These are phyloP conservation scores for Didymella lethalis DNA, from an alignment of 2,329 filamentous ascomycete genomes.

Conservation along the genomic window DNA sequence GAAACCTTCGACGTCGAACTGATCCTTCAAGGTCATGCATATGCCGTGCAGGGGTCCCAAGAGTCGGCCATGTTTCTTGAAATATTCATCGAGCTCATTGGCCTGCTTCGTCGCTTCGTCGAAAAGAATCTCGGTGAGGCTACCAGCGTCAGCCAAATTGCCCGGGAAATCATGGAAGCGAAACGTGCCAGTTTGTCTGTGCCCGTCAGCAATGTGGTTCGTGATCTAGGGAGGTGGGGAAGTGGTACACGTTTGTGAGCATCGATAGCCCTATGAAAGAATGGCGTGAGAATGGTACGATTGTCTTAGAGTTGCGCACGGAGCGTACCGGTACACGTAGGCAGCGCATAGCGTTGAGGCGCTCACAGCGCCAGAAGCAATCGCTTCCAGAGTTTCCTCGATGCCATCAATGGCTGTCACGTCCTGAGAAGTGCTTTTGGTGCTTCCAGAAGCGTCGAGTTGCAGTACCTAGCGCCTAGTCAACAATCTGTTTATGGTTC, in stretches of 20 bases:
- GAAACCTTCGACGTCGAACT: constrained; percentile 58
- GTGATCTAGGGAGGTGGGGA: constrained; percentile 3
- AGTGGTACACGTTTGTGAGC: constrained; percentile 42
- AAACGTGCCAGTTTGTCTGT: constrained; percentile 51
- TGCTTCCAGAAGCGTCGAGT: constrained; percentile 17
- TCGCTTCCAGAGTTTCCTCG: constrained; percentile 32
- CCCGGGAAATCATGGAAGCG: constrained; percentile 60
- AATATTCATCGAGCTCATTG: constrained; percentile 53
- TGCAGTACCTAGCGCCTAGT: constrained; percentile 27
- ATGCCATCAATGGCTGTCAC: constrained; percentile 29
- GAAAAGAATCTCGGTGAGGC: constrained; percentile 59
- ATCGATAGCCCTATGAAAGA: constrained; percentile 36
- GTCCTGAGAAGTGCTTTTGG: constrained; percentile 4
- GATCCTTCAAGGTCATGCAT: constrained; percentile 59
- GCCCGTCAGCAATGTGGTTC: constrained; percentile 45
- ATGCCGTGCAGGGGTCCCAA: constrained; percentile 59
- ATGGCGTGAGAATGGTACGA: constrained; percentile 50
- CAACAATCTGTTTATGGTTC: constrained; percentile 5
- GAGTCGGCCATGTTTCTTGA: constrained; percentile 45
- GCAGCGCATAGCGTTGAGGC: constrained; percentile 40
- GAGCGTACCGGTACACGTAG: constrained; percentile 42
- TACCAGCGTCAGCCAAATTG: constrained; percentile 52
- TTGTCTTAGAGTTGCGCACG: constrained; percentile 12
- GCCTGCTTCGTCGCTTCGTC: constrained; percentile 54
- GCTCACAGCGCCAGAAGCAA: constrained; percentile 40